These are phyloP conservation scores for Microcera coccophila DNA, from an alignment of 2,329 filamentous ascomycete species.

Conservation along the genomic window DNA sequence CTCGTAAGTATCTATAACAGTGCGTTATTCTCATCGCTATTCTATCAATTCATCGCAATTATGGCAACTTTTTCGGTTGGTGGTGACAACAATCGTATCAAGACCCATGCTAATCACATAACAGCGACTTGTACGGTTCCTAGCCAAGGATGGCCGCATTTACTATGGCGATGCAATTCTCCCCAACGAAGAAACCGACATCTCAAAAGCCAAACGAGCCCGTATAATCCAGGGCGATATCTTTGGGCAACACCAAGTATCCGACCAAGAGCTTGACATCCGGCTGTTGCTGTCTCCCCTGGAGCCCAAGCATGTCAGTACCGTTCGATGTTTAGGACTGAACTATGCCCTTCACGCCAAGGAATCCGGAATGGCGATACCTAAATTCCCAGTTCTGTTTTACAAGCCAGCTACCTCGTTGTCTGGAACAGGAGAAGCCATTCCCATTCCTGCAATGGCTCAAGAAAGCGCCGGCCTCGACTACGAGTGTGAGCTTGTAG, in stretches of 20 bases:
- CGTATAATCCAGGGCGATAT: slow-evolving; percentile 62
- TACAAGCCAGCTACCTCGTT: slow-evolving; percentile 60
- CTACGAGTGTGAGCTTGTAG: slow-evolving; percentile 77
- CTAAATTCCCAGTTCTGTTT: slow-evolving; percentile 69
- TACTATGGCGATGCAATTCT: slow-evolving; percentile 75
- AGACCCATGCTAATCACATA: neutral
- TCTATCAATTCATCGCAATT: neutral
- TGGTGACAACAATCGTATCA: neutral
- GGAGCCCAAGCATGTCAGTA: slow-evolving; percentile 57
- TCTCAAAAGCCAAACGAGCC: slow-evolving; percentile 58
- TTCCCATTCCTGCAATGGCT: slow-evolving; percentile 62
- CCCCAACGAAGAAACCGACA: slow-evolving; percentile 55
- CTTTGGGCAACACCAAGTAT: slow-evolving; percentile 61
- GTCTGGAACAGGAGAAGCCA: slow-evolving; percentile 59
- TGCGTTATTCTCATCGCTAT: no score
- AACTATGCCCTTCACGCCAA: slow-evolving; percentile 71
- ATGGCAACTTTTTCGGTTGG: neutral
- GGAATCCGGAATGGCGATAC: slow-evolving; percentile 65
- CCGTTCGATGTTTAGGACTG: slow-evolving; percentile 64
- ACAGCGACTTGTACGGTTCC: slow-evolving; percentile 69
- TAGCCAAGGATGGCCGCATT: slow-evolving; percentile 63
- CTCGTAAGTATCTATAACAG: no score
- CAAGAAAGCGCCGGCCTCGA: slow-evolving; percentile 65
- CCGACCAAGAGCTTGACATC: slow-evolving; percentile 56
- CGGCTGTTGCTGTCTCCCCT: slow-evolving; percentile 60